Evolutionary conservation across 78 protist species (phyloP).

Genomic region (Bodo saltans): DNA sequence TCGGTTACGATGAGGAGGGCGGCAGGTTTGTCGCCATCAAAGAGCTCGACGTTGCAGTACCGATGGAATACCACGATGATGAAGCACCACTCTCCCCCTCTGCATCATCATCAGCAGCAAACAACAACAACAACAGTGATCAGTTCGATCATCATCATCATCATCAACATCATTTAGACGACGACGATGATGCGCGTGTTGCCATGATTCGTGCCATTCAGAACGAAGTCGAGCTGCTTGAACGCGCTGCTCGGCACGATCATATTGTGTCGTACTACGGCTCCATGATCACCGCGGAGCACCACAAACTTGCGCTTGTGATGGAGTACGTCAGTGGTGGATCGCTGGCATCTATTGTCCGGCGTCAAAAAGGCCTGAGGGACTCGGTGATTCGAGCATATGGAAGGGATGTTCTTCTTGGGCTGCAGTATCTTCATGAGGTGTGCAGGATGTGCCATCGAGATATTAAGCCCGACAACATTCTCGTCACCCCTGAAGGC

Average conservation of each 20-base stretch:
- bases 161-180: constrained; percentile 9
- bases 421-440: constrained; percentile 56
- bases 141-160: background rate
- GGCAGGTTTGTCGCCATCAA: constrained; percentile 49
- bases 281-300: background rate
- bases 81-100: too few species aligned
- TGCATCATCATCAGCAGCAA: too few species aligned
- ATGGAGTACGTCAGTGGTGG: constrained; percentile 44
- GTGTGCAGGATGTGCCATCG: constrained; percentile 62
- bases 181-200: too few species aligned
- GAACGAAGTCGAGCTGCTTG: too few species aligned
- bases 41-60: constrained; percentile 27
- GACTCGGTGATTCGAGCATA: constrained; percentile 30
- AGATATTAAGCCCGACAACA: constrained; percentile 75
- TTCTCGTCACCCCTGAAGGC: constrained; percentile 57
- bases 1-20: constrained; percentile 27
- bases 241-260: too few species aligned
- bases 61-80: too few species aligned
- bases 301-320: background rate
- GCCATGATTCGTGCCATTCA: too few species aligned
- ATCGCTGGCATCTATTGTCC: constrained; percentile 11
- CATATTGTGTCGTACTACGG: constrained; percentile 22
- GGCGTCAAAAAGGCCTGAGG: background rate
- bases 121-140: too few species aligned
- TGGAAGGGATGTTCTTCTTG: constrained; percentile 54